Evolutionary conservation across 1,284 basidiomycete species (phyloP), one percentile per base, ranked within the genome.

Genomic region (Polyporus tsugae): DNA sequence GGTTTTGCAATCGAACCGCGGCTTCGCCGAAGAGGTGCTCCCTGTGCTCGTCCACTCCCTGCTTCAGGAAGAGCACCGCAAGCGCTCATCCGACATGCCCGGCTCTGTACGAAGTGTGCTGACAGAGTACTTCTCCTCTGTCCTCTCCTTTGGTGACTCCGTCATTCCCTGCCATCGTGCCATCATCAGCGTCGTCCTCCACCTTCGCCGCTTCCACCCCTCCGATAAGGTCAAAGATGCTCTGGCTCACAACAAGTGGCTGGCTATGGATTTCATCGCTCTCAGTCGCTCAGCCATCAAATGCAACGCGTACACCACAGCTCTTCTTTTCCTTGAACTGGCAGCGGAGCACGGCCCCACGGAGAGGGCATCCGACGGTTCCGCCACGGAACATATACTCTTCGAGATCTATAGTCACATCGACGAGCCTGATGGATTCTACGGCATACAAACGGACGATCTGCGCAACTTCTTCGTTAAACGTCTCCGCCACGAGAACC

Each of bases 361-460:
- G 78, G 73, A 71, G n/a, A 72, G 74, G 17, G 70, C 73, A 17
- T 64, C 75, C 0, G 73, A 78, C 76, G 80, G 36, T 71, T 76
- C 62, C 55, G 76, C 80, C 13, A 79, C 84, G 4, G 91, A 93
- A 78, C 81, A 88, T 55, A 85, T 96, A 41, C 83, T 99, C 58
- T 98, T 97, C 80, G 90, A 93, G 64, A 95, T 99, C 63, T 99
- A 98, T 78, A 91, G 90, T 70, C 94, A 95, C 76, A 95, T 99
- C 67, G 96, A 98, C 76, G 97, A 99, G 76, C 97, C 97, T 0
- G 97, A 99, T 75, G 96, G 97, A 0, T 99, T 99, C 78, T 99
- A 99, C 79, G 96, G 95, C 1, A 95, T 99, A 70, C 86, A 91
- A 70, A 87, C 90, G n/a, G 79, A 83, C 29, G 89, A 99, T 75